Evolutionary conservation across 176 grass and related monocot species (phyloP).

Genomic region (Aegilops tauschii): DNA sequence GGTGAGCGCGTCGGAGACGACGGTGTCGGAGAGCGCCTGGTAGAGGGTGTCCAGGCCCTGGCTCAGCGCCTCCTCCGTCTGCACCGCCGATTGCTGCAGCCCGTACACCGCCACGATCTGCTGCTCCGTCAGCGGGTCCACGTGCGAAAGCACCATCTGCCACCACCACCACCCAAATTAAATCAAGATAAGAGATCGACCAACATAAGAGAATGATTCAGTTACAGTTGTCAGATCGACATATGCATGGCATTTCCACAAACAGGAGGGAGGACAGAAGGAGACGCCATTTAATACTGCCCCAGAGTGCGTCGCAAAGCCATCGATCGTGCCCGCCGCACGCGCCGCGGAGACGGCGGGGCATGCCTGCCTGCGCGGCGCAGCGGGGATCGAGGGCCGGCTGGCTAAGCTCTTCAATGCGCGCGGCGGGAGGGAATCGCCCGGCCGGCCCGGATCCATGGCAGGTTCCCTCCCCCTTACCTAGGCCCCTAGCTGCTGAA

Average conservation of each 20-base stretch:
- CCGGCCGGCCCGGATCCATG: conserved; percentile 4
- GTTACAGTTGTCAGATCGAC: background rate
- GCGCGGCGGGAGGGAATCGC: background rate
- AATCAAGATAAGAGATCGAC: background rate
- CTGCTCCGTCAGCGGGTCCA: conserved; percentile 86
- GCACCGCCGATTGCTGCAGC: conserved; percentile 84
- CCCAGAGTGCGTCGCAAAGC: background rate
- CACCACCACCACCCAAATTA: background rate
- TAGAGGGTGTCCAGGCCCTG: conserved; percentile 85
- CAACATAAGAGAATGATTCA: background rate
- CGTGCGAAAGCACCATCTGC: conserved; percentile 68
- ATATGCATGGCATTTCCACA: conserved; percentile 6
- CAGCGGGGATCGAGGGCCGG: conserved; percentile 3
- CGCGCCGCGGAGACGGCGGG: conserved; percentile 31
- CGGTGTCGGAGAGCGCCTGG: conserved; percentile 74
- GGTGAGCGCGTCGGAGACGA: conserved; percentile 70
- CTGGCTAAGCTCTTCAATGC: conserved; percentile 8
- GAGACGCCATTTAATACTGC: conserved; percentile 4
- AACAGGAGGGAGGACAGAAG: background rate
- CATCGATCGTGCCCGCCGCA: conserved; percentile 2
- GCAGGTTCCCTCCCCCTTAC: background rate
- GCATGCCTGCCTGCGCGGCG: conserved; percentile 26
- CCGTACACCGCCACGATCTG: conserved; percentile 73
- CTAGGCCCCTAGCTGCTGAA: conserved; percentile 11
- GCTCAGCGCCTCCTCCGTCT: conserved; percentile 82